Conservation (phyloP, 148 eudicot genomes). For the Oxyria digyna region DNA sequence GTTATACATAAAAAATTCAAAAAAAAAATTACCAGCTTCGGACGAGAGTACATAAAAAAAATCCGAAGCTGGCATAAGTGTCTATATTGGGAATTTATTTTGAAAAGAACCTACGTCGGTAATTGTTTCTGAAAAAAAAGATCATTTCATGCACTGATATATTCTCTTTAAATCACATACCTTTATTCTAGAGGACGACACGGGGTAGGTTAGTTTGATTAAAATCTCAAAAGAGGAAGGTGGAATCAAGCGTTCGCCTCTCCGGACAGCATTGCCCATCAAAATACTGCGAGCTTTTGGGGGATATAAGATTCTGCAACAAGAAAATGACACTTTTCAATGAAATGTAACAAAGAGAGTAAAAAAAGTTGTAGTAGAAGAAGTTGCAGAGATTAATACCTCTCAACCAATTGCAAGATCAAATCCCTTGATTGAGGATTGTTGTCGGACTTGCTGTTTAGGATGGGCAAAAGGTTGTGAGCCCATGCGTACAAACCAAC, state of each 20-base stretch:
- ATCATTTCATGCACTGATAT: no score
- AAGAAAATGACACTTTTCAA: neutral
- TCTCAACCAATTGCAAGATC: conserved; percentile 62
- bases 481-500: conserved; percentile 66
- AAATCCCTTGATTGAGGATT: conserved; percentile 71
- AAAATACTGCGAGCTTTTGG: conserved; percentile 68
- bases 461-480: conserved; percentile 53
- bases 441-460: conserved; percentile 42
- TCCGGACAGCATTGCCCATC: conserved; percentile 64
- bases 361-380: neutral
- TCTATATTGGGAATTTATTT: no score
- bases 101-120: no score
- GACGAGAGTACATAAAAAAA: no score
- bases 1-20: no score
- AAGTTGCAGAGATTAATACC: conserved; percentile 21
- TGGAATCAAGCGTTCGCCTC: conserved; percentile 71
- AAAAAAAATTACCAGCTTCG: no score
- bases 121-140: no score
- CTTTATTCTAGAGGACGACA: conserved; percentile 59
- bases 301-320: conserved; percentile 50
- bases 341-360: neutral
- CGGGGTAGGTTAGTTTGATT: conserved; percentile 51
- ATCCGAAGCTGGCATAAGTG: no score
- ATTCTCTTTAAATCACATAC: conserved; percentile 17
- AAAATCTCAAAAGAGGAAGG: conserved; percentile 54